Evolutionary conservation across 2,329 filamentous ascomycete genomes (phyloP), one percentile per base, ranked within the genome.

Genomic region (Ramichloridium luteum): DNA sequence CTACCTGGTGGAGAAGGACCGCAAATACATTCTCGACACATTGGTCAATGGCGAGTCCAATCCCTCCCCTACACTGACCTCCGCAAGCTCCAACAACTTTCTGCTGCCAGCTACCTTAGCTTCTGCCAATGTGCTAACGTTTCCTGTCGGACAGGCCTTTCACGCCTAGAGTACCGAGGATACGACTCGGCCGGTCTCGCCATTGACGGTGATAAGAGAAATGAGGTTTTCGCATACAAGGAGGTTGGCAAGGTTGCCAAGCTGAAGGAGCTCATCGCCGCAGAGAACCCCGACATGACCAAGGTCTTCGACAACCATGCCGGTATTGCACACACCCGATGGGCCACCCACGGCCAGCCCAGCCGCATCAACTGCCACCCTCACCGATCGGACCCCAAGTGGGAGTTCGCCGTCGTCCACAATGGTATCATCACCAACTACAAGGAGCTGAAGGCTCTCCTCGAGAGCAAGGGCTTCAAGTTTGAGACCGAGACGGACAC

Each of bases 401-500:
- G 88, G 85, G 81, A 98, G 65, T 98, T 98, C 62, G 73, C 83
- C 46, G 78, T 98, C 51, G 90, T 96, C 40, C 90, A 98, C 79
- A 98, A 98, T 65, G 90, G 90, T 57, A 98, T 98, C 72, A 98
- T 98, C 65, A 98, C 90, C 68, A 98, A 98, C 74, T 98, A 98
- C 76, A 98, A 98, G 73, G 90, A 98, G 67, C 69, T 98, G 53
- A 93, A 88, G 76, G 83, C 80, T 41, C 77, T 98, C 43, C 73
- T 98, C 48, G 74, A 80, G 65, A 72, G 72, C 70, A 98, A 96
- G 74, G 90, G 90, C 57, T 93, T 93, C 77, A 80, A 78, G 56
- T 98, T 98, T 59, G 90, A 98, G 77, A 98, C 90, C 31, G 88
- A 98, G 65, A 98, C 90, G 47, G 90, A 98, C 57, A 98, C 90